Percentiles rank a stretch among this genome's conserved stretches.
Conservation (phyloP, 2,329 filamentous ascomycete species). For the Pseudodiploospora longispora region DNA sequence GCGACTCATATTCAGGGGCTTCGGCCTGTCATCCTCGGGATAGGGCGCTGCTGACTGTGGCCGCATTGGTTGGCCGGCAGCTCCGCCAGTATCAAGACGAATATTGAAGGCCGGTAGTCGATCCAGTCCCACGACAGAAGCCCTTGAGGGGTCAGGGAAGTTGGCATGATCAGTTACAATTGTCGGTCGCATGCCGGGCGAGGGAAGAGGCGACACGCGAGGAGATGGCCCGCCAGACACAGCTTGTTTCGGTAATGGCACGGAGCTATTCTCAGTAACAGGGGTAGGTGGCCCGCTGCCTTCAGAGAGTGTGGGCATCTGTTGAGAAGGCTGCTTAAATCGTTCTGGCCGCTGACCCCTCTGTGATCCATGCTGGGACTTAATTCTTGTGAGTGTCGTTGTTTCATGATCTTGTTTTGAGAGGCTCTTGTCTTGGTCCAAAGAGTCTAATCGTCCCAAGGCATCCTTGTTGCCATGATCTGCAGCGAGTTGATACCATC, state of each 20-base stretch:
- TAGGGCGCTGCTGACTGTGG: slow-evolving; percentile 58
- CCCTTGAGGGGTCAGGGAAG: slow-evolving; percentile 40
- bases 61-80: slow-evolving; percentile 22
- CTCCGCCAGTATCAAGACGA: slow-evolving; percentile 31
- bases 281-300: slow-evolving; percentile 22
- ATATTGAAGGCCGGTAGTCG: slow-evolving; percentile 44
- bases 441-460: slow-evolving; percentile 68
- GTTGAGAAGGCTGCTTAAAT: slow-evolving; percentile 39
- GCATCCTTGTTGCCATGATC: slow-evolving; percentile 91
- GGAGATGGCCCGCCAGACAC: slow-evolving; percentile 19
- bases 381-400: slow-evolving; percentile 81
- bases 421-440: slow-evolving; percentile 73
- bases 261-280: slow-evolving; percentile 15
- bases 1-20: slow-evolving; percentile 36
- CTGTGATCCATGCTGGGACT: slow-evolving; percentile 66
- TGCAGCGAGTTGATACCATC: slow-evolving; percentile 86
- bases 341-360: slow-evolving; percentile 53
- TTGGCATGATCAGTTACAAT: slow-evolving; percentile 30
- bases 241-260: slow-evolving; percentile 11
- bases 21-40: slow-evolving; percentile 57
- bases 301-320: slow-evolving; percentile 45
- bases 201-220: slow-evolving; percentile 32
- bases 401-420: slow-evolving; percentile 91
- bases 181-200: slow-evolving; percentile 31
- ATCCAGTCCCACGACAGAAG: slow-evolving; percentile 26